Conservation (phyloP, 768 basidiomycete species). For the Collybiopsis luxurians region DNA sequence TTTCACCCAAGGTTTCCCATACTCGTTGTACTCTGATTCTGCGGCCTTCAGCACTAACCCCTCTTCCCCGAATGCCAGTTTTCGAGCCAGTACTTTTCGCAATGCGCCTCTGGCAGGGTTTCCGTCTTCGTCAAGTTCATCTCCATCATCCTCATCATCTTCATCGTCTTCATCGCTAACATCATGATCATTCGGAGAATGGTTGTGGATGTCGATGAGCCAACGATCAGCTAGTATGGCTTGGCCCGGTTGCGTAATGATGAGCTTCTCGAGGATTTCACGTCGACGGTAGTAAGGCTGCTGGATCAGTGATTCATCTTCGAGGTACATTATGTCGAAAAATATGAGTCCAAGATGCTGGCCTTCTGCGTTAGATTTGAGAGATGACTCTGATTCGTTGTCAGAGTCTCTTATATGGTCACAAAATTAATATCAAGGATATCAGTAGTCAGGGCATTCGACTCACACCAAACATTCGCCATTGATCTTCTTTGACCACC, state of each 20-base stretch:
- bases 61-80: conserved; percentile 55
- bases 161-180: not conserved
- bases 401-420: not conserved
- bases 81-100: conserved; percentile 44
- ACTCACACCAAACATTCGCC: conserved; percentile 11
- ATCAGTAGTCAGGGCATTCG: not conserved
- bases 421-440: not conserved
- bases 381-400: conserved; percentile 11
- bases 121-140: not conserved
- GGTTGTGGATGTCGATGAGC: conserved; percentile 37
- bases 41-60: conserved; percentile 79
- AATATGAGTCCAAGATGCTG: conserved; percentile 80
- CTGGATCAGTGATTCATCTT: conserved; percentile 55
- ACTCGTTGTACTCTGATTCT: conserved; percentile 65
- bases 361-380: conserved; percentile 27
- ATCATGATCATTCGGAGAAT: conserved; percentile 12
- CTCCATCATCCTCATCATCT: conserved; percentile 6
- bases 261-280: conserved; percentile 52
- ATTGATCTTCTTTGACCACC: conserved; percentile 16
- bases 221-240: conserved; percentile 61
- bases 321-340: conserved; percentile 79
- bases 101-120: conserved; percentile 20
- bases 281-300: conserved; percentile 61
- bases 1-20: conserved; percentile 76
- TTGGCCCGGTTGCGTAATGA: conserved; percentile 54